Conservation (phyloP, 495 filamentous ascomycete genomes). For the Sordaria brevicollis region DNA sequence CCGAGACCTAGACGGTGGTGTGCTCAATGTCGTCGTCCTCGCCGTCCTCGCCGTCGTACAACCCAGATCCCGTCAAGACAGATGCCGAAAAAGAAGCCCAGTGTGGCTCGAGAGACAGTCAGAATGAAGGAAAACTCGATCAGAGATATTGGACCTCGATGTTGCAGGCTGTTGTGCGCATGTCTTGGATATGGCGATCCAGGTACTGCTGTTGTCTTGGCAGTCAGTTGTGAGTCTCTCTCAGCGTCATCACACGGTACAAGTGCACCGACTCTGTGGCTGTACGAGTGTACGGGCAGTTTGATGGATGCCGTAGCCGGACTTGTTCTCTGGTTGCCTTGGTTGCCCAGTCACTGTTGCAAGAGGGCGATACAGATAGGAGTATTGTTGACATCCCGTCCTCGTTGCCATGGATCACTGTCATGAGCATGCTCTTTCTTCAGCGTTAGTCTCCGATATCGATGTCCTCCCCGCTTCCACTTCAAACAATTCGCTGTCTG, state of each 20-base stretch:
- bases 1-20: neutral
- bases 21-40: neutral
- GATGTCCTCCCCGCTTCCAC: neutral
- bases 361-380: neutral
- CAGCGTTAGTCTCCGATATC: neutral
- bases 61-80: neutral
- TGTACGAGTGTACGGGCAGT: neutral
- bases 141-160: neutral
- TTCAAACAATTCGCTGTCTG: neutral
- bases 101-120: neutral
- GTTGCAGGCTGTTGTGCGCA: neutral
- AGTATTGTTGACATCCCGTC: neutral
- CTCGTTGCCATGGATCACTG: neutral
- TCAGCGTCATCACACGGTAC: neutral
- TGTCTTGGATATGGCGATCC: neutral
- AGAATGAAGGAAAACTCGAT: neutral
- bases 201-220: neutral
- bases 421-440: neutral
- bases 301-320: neutral
- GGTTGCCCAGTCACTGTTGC: neutral
- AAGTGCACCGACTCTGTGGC: neutral
- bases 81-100: neutral
- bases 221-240: neutral
- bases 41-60: neutral
- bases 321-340: neutral